These are phyloP conservation scores for Ephemerocybe angulata DNA, from an alignment of 768 basidiomycete genomes.

Conservation along the genomic window DNA sequence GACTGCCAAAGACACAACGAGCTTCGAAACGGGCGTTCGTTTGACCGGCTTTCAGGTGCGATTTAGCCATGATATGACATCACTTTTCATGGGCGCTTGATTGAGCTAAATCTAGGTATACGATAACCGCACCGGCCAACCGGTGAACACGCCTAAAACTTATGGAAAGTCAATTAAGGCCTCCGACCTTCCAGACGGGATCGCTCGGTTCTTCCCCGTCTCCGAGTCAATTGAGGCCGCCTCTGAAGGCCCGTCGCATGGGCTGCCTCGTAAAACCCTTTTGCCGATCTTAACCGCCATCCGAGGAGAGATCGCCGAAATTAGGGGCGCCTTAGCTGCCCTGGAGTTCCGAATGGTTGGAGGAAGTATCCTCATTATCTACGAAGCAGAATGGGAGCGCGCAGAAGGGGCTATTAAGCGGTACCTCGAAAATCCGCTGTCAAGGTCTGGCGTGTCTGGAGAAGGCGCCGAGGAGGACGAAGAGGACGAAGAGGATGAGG, in stretches of 20 bases:
- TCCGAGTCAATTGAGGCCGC: neutral
- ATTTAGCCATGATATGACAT: neutral
- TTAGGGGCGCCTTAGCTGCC: conserved; percentile 37
- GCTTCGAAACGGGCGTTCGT: conserved; percentile 68
- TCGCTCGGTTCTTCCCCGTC: conserved; percentile 73
- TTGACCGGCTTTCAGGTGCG: conserved; percentile 89
- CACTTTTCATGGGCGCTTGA: conserved; percentile 1
- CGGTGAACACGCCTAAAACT: conserved; percentile 62
- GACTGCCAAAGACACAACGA: conserved; percentile 68
- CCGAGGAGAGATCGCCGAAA: conserved; percentile 41
- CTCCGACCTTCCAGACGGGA: conserved; percentile 69
- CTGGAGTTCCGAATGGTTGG: conserved; percentile 81
- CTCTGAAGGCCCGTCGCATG: conserved; percentile 26
- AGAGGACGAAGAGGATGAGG: conserved; percentile 31
- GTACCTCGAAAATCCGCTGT: conserved; percentile 19
- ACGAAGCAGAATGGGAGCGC: conserved; percentile 49
- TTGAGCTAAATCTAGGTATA: conserved; percentile 53
- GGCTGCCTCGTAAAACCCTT: conserved; percentile 54
- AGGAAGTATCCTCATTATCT: conserved; percentile 75
- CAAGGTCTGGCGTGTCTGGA: conserved; percentile 11
- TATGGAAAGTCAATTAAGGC: conserved; percentile 77
- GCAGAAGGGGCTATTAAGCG: conserved; percentile 41
- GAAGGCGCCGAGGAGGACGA: conserved; percentile 34
- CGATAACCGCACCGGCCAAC: conserved; percentile 51
- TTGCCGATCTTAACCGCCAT: conserved; percentile 57